Evolutionary conservation across 208 protist genomes (phyloP), one percentile per base, ranked within the genome.

Genomic region (Crithidia fasciculata): DNA sequence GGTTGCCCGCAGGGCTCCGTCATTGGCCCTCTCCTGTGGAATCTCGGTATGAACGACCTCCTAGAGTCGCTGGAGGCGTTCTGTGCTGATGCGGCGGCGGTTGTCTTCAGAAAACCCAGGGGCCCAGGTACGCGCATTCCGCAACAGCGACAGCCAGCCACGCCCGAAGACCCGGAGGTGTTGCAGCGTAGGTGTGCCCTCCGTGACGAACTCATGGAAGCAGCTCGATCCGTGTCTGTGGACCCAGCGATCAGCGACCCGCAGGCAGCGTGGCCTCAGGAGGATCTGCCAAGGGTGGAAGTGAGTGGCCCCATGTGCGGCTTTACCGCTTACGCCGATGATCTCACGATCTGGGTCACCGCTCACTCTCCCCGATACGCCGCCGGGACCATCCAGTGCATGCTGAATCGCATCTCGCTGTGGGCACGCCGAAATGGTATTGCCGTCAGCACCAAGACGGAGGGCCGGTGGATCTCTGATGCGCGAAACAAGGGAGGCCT

Each of bases 1-100:
- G 69, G 69, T 5, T 74, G 69, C 58, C 69, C 69, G 36, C 69
- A 74, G 37, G 69, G 56, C 43, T 65, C 56, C 56, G 36, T 74
- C 36, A 19, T 74, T 19, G 57, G 56, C 12, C 69, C 57, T n/a
- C 56, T 74, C 5, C 58, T 74, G 36, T 74, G 69, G 69, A 19
- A 37, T n/a, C 57, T 74, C 16, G 69, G 16, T 8, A 66, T 74
- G 69, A 45, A 74, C 56, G 69, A 74, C 41, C 57, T 74, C 13
- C 69, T 74, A 8, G 56, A 64, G 7, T n/a, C 36, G 45, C 40
- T 74, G 45, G 43, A 53, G 10, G 62, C 39, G 12, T 40, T 62
- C 19, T 18, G n/a, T 5, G 66, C n/a, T 5, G 8, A 44, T 9
- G 9, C 8, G 54, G 7, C 7, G 7, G 28, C 39, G 15, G 19